A percentile compares a stretch with the other conserved stretches of the same genome.
Conservation (phyloP, 163 green algal species). For the Scenedesmus sp. region DNA sequence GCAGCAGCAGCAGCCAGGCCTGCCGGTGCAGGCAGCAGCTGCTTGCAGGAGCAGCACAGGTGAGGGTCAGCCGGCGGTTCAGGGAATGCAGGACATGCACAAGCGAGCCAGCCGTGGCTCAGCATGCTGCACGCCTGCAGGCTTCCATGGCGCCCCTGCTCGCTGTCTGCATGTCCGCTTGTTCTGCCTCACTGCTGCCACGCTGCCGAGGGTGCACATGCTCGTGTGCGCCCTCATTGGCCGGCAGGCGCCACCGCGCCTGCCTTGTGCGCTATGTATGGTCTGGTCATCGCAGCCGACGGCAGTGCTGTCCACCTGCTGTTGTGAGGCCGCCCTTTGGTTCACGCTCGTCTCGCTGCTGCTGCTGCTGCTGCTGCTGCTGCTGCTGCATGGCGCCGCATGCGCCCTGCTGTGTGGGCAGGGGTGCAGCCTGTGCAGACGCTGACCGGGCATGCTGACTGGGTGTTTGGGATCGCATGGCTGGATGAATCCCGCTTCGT, state of each 20-base stretch:
- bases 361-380: not conserved
- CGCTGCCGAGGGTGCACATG: too few relatives aligned
- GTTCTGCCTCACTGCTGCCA: too few relatives aligned
- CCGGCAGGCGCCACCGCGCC: too few relatives aligned
- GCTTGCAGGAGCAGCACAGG: not conserved
- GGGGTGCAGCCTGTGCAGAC: conserved; percentile 13
- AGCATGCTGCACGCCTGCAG: too few relatives aligned
- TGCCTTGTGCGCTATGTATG: not conserved
- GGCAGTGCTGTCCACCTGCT: not conserved
- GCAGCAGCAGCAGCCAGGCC: not conserved
- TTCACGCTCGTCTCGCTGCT: too few relatives aligned
- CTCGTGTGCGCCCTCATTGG: too few relatives aligned
- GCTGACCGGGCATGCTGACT: conserved; percentile 23
- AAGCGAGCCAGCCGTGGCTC: too few relatives aligned
- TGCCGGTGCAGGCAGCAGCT: not conserved
- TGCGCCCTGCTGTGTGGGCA: not conserved
- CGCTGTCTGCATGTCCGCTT: too few relatives aligned
- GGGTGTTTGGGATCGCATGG: conserved; percentile 38
- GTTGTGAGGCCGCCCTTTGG: too few relatives aligned
- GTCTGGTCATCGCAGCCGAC: not conserved
- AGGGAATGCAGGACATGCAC: too few relatives aligned
- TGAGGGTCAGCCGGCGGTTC: not conserved
- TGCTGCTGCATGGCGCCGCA: not conserved
- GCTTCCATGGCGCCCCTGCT: too few relatives aligned
- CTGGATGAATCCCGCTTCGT: not conserved